Percentiles rank a stretch among this genome's conserved stretches.
phyloP scores from a whole-genome alignment of 2,329 filamentous ascomycete genomes.

The Arthroderma sp. region DNA sequence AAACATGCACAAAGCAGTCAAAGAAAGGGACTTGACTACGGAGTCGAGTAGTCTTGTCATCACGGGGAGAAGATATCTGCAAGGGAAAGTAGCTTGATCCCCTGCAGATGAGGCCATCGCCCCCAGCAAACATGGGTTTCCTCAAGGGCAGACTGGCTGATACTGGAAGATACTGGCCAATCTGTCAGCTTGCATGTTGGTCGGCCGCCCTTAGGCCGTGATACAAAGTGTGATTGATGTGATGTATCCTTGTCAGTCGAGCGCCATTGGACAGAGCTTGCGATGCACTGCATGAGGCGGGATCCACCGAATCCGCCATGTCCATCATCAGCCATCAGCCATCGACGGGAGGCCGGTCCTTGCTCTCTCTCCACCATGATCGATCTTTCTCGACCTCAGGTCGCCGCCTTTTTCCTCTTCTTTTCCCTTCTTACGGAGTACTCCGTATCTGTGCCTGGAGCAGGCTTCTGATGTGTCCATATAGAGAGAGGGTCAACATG shows the following conservation, averaged over 20 bases:
- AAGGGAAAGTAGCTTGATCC: not conserved
- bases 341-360: not conserved
- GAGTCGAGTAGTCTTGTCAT: not conserved
- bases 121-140: not conserved
- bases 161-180: not conserved
- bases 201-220: not conserved
- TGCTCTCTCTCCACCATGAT: not conserved
- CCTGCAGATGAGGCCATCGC: not conserved
- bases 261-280: slow-evolving; percentile 3
- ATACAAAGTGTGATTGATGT: slow-evolving; percentile 5
- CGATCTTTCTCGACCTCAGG: too few species aligned
- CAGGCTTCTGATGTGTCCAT: too few species aligned
- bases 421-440: not conserved
- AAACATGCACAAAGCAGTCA: not conserved
- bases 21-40: slow-evolving; percentile 1
- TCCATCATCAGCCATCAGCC: not conserved
- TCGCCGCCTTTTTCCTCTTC: too few species aligned
- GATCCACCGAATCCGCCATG: slow-evolving; percentile 2
- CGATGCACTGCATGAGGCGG: not conserved
- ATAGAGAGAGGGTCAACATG: too few species aligned
- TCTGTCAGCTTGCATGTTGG: not conserved
- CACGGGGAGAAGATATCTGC: not conserved
- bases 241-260: not conserved
- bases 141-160: not conserved
- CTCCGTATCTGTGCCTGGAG: not conserved